A percentile compares a stretch with the other conserved stretches of the same genome.
These are phyloP conservation scores for Pichia sp. DNA, from an alignment of 1,139 yeast genomes.

Conservation along the genomic window DNA sequence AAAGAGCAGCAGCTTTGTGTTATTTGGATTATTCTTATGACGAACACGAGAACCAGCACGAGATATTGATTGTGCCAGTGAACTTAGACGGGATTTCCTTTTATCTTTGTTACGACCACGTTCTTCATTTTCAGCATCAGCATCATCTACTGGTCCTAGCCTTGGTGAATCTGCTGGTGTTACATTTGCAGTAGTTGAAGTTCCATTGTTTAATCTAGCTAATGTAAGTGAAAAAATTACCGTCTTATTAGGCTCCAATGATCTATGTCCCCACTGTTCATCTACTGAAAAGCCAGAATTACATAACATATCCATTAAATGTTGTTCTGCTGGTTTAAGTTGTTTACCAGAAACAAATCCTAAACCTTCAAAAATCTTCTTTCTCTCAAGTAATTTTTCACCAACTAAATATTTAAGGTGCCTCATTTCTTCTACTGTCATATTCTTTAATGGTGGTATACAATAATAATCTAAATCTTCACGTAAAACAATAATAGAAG, in stretches of 20 bases:
- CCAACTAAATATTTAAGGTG: slow-evolving; percentile 69
- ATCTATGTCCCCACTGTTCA: slow-evolving; percentile 83
- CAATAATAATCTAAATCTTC: slow-evolving; percentile 95
- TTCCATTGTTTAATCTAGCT: slow-evolving; percentile 49
- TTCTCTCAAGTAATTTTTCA: slow-evolving; percentile 47
- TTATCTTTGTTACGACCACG: slow-evolving; percentile 15
- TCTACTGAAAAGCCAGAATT: slow-evolving; percentile 71
- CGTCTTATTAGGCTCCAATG: slow-evolving; percentile 79
- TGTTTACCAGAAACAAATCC: slow-evolving; percentile 40
- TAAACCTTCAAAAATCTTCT: slow-evolving; percentile 70
- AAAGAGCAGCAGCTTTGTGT: slow-evolving; percentile 76
- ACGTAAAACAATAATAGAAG: slow-evolving; percentile 85
- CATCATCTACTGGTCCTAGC: slow-evolving; percentile 40
- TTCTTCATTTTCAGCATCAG: slow-evolving; percentile 24
- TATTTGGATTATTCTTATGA: slow-evolving; percentile 36
- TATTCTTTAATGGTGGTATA: slow-evolving; percentile 62
- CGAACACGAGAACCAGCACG: slow-evolving; percentile 47
- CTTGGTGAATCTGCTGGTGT: slow-evolving; percentile 40
- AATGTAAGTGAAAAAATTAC: slow-evolving; percentile 81
- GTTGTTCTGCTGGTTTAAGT: slow-evolving; percentile 91
- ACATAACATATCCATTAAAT: slow-evolving; percentile 90
- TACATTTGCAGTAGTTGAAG: slow-evolving; percentile 20
- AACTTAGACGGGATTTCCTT: slow-evolving; percentile 34
- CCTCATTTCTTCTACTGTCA: slow-evolving; percentile 48
- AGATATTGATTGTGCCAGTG: slow-evolving; percentile 38